Percentiles rank a stretch among this genome's conserved stretches.
These are phyloP conservation scores for Alternaria sp. DNA, from an alignment of 2,329 filamentous ascomycete genomes.

Conservation along the genomic window DNA sequence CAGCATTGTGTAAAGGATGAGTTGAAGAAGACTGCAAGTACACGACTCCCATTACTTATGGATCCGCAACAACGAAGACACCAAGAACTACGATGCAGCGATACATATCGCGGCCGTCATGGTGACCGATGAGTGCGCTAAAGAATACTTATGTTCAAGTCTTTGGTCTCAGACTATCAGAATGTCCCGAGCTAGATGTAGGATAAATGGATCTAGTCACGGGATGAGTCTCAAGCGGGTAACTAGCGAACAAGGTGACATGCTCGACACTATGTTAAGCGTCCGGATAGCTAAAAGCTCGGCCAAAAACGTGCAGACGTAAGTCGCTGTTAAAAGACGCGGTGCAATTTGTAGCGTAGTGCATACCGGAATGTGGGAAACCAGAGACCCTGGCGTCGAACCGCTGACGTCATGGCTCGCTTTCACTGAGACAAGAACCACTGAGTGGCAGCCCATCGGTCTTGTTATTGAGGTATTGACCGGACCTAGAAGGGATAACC, in stretches of 20 bases:
- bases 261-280: neutral
- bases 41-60: too few relatives aligned
- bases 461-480: neutral
- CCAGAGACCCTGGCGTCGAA: neutral
- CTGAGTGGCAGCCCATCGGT: neutral
- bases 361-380: neutral
- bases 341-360: neutral
- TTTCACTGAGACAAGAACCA: neutral
- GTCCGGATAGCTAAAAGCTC: neutral
- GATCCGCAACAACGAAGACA: too few relatives aligned
- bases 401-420: constrained; percentile 14
- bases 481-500: constrained; percentile 1
- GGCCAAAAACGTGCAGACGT: neutral
- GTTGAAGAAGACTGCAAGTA: too few relatives aligned
- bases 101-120: too few relatives aligned
- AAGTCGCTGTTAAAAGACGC: neutral
- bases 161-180: neutral
- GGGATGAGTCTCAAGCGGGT: neutral
- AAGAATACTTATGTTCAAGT: too few relatives aligned
- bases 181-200: neutral
- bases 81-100: too few relatives aligned
- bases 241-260: neutral
- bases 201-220: neutral
- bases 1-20: too few relatives aligned
- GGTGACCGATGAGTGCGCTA: too few relatives aligned